phyloP scores from a whole-genome alignment of 2,329 filamentous ascomycete species.

The Ophiostoma ulmi region DNA sequence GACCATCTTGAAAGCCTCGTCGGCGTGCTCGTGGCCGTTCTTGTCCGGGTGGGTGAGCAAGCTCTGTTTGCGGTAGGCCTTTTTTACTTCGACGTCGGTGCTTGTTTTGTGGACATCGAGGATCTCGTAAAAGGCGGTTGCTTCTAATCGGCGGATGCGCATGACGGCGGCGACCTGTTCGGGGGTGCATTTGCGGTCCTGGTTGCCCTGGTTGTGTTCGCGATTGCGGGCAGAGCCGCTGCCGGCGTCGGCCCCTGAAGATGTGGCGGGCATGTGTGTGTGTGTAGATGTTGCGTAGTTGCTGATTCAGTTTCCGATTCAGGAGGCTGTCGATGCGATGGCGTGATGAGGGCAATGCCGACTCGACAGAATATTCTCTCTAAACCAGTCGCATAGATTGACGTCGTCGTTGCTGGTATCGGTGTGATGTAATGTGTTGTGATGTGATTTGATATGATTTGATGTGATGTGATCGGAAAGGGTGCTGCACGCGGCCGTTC shows the following conservation, averaged over 20 bases:
- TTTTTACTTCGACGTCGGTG: slow-evolving; percentile 85
- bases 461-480: no score
- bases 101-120: slow-evolving; percentile 62
- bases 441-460: no score
- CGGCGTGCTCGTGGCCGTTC: slow-evolving; percentile 90
- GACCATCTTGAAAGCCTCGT: slow-evolving; percentile 99
- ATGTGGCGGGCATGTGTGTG: slow-evolving; percentile 39
- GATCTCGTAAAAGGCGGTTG: slow-evolving; percentile 95
- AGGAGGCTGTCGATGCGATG: not conserved
- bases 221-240: slow-evolving; percentile 44
- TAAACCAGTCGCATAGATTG: no score
- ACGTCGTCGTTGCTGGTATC: no score
- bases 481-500: not conserved
- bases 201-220: slow-evolving; percentile 71
- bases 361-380: no score
- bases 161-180: slow-evolving; percentile 91
- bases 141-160: slow-evolving; percentile 74
- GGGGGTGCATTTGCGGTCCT: slow-evolving; percentile 71
- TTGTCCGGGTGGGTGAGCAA: slow-evolving; percentile 97
- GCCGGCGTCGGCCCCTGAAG: slow-evolving; percentile 50
- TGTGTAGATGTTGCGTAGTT: no score
- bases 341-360: not conserved
- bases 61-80: slow-evolving; percentile 92
- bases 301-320: no score
- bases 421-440: no score